phyloP scores from a whole-genome alignment of 73 alveolate genomes.

The Paraurostyla sp. region DNA sequence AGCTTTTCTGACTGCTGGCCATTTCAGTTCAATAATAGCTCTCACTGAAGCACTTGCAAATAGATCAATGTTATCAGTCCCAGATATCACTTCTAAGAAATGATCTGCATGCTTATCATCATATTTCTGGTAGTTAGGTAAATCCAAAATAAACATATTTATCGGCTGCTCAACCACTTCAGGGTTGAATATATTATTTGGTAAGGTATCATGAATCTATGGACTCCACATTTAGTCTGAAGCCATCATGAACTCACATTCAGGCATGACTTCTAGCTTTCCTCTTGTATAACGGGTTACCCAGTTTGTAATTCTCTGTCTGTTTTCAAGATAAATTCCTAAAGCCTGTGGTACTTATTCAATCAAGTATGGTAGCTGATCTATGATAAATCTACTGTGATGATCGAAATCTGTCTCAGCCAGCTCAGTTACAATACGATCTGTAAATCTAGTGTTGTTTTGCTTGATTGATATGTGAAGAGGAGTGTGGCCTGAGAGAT shows the following conservation, averaged over 20 bases:
- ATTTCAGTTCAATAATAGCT: conserved; percentile 61
- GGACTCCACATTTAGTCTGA: conserved; percentile 33
- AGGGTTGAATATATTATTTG: not conserved
- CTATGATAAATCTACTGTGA: conserved; percentile 27
- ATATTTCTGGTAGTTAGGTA: conserved; percentile 56
- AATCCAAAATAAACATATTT: not conserved
- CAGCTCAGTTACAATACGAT: conserved; percentile 1
- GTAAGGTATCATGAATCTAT: not conserved
- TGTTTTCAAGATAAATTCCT: not conserved
- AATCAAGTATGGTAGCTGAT: not conserved
- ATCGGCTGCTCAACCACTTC: conserved; percentile 42
- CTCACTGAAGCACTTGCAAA: conserved; percentile 45
- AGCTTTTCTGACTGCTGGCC: conserved; percentile 54
- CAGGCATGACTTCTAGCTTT: not conserved
- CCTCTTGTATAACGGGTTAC: conserved; percentile 22
- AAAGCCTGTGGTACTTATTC: conserved; percentile 41
- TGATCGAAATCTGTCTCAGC: conserved; percentile 58
- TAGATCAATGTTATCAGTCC: conserved; percentile 28
- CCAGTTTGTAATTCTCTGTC: conserved; percentile 40
- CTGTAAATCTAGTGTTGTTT: conserved; percentile 48
- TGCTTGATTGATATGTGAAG: conserved; percentile 9
- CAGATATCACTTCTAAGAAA: conserved; percentile 11
- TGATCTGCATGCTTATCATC: conserved; percentile 8
- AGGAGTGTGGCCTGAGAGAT: conserved; percentile 32
- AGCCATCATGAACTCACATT: conserved; percentile 46